These are phyloP conservation scores for Prillingera fragicola DNA, from an alignment of 1,284 basidiomycete species.

Conservation along the genomic window DNA sequence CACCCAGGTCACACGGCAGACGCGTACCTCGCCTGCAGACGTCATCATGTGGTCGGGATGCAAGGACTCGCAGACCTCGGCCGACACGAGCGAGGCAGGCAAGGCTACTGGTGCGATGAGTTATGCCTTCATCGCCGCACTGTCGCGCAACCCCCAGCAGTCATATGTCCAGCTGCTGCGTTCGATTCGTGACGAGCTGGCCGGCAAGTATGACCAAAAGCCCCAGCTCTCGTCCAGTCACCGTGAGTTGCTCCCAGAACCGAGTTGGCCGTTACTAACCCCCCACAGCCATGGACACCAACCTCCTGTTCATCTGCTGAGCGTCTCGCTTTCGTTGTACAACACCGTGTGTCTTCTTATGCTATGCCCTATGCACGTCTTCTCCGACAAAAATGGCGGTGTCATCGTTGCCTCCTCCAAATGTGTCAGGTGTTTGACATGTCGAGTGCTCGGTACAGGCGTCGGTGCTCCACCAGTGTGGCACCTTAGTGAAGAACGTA, in stretches of 20 bases:
- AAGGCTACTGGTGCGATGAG: conserved; percentile 78
- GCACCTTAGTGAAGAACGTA: too few relatives aligned
- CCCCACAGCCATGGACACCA: conserved; percentile 21
- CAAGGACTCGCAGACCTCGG: conserved; percentile 88
- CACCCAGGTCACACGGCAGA: conserved; percentile 52
- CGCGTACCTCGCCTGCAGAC: conserved; percentile 71
- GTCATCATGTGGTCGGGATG: conserved; percentile 71
- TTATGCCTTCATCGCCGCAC: conserved; percentile 62
- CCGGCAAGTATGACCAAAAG: conserved; percentile 71
- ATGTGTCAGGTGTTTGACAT: too few relatives aligned
- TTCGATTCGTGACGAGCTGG: conserved; percentile 56
- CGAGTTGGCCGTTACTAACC: background rate
- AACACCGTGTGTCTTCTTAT: background rate
- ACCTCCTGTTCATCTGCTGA: conserved; percentile 25
- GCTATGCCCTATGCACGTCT: too few relatives aligned
- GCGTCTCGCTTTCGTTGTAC: background rate
- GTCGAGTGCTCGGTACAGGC: too few relatives aligned
- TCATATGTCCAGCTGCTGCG: conserved; percentile 74
- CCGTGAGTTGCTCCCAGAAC: conserved; percentile 22
- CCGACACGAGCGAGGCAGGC: conserved; percentile 75
- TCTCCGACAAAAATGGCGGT: too few relatives aligned
- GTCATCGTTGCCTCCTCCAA: too few relatives aligned
- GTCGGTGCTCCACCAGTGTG: too few relatives aligned
- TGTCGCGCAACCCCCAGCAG: conserved; percentile 62
- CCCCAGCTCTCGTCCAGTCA: conserved; percentile 57